Evolutionary conservation across 768 basidiomycete species (phyloP), one percentile per base, ranked within the genome.

Genomic region (Cubamyces lactineus): DNA sequence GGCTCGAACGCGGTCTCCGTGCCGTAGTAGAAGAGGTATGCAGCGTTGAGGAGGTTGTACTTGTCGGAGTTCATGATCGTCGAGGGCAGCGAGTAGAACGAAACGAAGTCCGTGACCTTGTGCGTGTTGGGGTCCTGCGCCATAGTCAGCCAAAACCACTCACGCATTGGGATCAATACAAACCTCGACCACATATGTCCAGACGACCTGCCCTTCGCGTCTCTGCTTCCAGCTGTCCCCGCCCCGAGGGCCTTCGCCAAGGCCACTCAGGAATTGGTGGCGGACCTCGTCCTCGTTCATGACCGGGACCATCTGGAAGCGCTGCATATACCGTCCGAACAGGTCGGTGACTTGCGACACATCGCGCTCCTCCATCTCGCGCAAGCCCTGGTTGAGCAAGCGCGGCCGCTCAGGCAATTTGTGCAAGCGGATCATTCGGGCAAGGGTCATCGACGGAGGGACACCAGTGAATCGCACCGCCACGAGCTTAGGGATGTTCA

Each of bases 161-260:
- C n/a, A n/a, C n/a, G n/a, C n/a, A n/a, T n/a, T n/a, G n/a, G n/a
- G n/a, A n/a, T n/a, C n/a, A n/a, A n/a, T n/a, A n/a, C n/a, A n/a
- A n/a, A 89, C 96, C 85, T 98, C 96, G 48, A 97, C 91, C 34
- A 99, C 96, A 70, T 96, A 98, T 2, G 91, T 80, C 96, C 96
- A 99, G 2, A 91, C 88, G 28, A 98, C 96, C 72, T 98, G 97
- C 1, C 86, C 86, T 8, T 83, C 76, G 65, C 91, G 80, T 51
- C 46, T 73, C 73, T 70, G 49, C 76, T 80, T 23, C 82, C 85
- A 59, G 72, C 65, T 52, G 79, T 82, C 40, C 82, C 82, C 13
- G 76, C 69, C 41, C 75, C 80, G 58, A 2, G 69, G 65, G 53
- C 86, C 84, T 21, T 72, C 76, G 2, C 94, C 97, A 47, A 79